Evolutionary conservation across 495 filamentous ascomycete species (phyloP).

Genomic region (Penicillium bialowiezense): DNA sequence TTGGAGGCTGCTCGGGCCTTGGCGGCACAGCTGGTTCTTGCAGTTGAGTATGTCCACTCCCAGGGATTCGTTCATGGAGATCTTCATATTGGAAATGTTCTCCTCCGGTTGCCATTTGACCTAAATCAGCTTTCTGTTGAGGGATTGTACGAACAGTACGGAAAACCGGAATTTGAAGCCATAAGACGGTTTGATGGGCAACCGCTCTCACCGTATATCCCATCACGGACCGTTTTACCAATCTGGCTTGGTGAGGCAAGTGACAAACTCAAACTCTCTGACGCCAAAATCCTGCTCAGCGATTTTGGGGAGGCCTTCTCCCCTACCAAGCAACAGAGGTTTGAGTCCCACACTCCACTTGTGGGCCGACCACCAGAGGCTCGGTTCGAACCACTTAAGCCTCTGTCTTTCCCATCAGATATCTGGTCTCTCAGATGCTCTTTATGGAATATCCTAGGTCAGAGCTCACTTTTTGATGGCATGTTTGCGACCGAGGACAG

Average conservation of each 20-base stretch:
- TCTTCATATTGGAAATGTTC: constrained; percentile 31
- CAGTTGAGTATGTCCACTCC: constrained; percentile 30
- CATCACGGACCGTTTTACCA: constrained; percentile 16
- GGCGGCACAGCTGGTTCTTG: constrained; percentile 36
- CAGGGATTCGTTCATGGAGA: constrained; percentile 34
- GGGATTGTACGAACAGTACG: constrained; percentile 23
- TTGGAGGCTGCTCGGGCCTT: constrained; percentile 40
- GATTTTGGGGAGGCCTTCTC: constrained; percentile 33
- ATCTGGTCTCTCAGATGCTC: constrained; percentile 32
- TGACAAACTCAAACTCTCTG: constrained; percentile 21
- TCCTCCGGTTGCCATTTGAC: constrained; percentile 17
- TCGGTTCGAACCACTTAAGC: constrained; percentile 16
- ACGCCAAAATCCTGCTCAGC: constrained; percentile 31
- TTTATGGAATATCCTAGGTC: constrained; percentile 20
- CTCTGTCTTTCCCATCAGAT: constrained; percentile 27
- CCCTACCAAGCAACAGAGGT: not conserved
- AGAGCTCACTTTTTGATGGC: constrained; percentile 11
- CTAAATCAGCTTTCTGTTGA: constrained; percentile 23
- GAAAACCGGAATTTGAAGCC: constrained; percentile 20
- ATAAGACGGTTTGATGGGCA: constrained; percentile 23
- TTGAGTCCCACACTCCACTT: not conserved
- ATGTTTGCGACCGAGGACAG: constrained; percentile 16
- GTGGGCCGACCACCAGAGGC: not conserved
- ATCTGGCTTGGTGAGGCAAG: constrained; percentile 31
- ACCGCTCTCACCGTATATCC: constrained; percentile 24